Evolutionary conservation across 306 rosid genomes (phyloP), one percentile per base, ranked within the genome.

Genomic region (Hippophae rhamnoides): DNA sequence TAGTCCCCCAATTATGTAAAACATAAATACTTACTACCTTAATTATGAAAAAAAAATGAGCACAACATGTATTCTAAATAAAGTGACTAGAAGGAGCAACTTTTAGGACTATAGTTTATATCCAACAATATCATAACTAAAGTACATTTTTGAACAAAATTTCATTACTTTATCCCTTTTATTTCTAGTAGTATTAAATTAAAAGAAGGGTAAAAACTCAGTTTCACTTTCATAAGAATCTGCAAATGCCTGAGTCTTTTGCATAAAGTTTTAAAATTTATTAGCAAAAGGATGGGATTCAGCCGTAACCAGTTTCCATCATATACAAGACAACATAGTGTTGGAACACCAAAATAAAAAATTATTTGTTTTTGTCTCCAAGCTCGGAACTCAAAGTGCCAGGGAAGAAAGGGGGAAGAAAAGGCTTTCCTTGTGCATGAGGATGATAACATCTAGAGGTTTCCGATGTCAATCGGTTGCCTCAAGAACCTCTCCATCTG

Each of bases 401-500:
- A 56, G 14, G 47, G 80, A 48, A 38, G 70, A 74, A 45, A 40
- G 46, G 40, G 56, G 47, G 61, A 47, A 52, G 42, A 63, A 50
- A 43, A 55, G 38, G 54, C 56, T 47, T 26, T 63, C 64, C 63
- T 59, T 47, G 61, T 74, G 51, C 58, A 23, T 26, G 59, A 68
- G 47, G 71, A 56, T 59, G 71, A 56, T 59, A 51, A 69, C 74
- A 40, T 80, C 72, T 74, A 88, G 70, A 82, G 76, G 74, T 61
- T 58, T 68, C 75, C 62, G 50, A 84, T 43, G 47, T 72, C 48
- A 7, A 69, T 8, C 6, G 96, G 99, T 27, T 88, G 88, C 56
- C 86, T 80, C 77, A 92, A 86, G 74, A 78, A 72, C 89, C 99
- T 85, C 78, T 88, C 99, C 96, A 88, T 86, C 74, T 93, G 94